A percentile compares a stretch with the other conserved stretches of the same genome.
Conservation (phyloP, 129 eudicot genomes). For the Arctium lappa region DNA sequence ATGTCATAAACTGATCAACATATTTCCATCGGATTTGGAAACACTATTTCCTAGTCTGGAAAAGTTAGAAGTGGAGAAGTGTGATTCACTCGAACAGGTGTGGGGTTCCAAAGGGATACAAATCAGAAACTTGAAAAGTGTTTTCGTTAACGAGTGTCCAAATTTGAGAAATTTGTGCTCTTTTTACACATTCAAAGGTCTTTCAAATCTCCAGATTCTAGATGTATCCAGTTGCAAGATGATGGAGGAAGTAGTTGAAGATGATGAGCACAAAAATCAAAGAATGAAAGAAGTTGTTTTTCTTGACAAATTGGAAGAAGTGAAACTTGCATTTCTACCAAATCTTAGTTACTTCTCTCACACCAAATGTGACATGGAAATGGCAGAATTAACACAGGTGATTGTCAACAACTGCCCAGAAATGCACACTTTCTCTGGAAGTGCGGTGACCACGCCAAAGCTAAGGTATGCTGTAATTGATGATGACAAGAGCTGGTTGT, state of each 20-base stretch:
- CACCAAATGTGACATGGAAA: constrained; percentile 25
- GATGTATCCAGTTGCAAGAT: constrained; percentile 27
- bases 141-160: constrained; percentile 26
- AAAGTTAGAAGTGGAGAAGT: constrained; percentile 31
- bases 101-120: constrained; percentile 31
- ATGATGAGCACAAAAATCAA: constrained; percentile 18
- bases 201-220: constrained; percentile 21
- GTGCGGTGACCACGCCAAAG: constrained; percentile 25
- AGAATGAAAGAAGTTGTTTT: constrained; percentile 2
- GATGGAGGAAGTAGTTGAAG: constrained; percentile 30
- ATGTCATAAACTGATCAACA: constrained; percentile 30
- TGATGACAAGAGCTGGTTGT: constrained; percentile 10
- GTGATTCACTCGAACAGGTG: constrained; percentile 31
- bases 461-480: constrained; percentile 23
- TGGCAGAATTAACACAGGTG: constrained; percentile 22
- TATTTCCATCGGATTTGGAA: constrained; percentile 29
- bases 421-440: constrained; percentile 27
- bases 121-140: constrained; percentile 24
- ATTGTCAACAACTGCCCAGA: constrained; percentile 19
- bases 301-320: constrained; percentile 21
- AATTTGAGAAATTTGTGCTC: constrained; percentile 23
- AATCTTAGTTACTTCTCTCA: constrained; percentile 23
- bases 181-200: constrained; percentile 29
- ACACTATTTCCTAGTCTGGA: constrained; percentile 26
- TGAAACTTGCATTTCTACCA: constrained; percentile 17